A percentile compares a stretch with the other conserved stretches of the same genome.
Evolutionary conservation across 257 asterid genomes (phyloP).

Genomic region (Prunella vulgaris): DNA sequence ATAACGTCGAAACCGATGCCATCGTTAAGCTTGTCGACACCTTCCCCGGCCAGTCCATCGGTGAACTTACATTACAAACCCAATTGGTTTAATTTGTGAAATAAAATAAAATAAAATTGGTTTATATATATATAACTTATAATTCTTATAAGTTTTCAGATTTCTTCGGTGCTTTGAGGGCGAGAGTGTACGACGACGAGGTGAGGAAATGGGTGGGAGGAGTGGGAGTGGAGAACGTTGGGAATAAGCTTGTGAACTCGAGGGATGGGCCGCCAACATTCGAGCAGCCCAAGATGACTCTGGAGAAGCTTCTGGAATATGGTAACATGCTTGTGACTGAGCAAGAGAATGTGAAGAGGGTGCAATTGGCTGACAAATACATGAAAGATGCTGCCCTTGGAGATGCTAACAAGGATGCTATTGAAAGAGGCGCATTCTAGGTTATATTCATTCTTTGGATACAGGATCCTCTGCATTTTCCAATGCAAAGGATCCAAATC

Average conservation of each 20-base stretch:
- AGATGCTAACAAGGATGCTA: constrained; percentile 57
- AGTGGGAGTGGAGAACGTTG: constrained; percentile 48
- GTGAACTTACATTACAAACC: constrained; percentile 7
- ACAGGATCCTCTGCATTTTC: too few species aligned
- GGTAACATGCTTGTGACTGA: constrained; percentile 51
- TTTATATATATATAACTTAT: not conserved
- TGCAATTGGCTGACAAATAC: constrained; percentile 48
- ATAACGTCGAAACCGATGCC: constrained; percentile 29
- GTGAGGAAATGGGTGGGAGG: constrained; percentile 43
- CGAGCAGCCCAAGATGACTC: constrained; percentile 53
- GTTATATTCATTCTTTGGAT: not conserved
- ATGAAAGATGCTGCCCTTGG: constrained; percentile 56
- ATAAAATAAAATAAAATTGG: too few species aligned
- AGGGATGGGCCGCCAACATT: constrained; percentile 41
- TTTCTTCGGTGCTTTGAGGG: constrained; percentile 66
- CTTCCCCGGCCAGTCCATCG: constrained; percentile 67
- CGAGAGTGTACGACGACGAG: constrained; percentile 56
- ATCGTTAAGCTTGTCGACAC: constrained; percentile 45
- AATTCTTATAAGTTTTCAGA: constrained; percentile 21
- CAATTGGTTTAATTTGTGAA: too few species aligned
- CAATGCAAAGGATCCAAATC: too few species aligned
- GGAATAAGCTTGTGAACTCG: constrained; percentile 48
- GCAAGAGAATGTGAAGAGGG: constrained; percentile 68
- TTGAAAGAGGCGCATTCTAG: constrained; percentile 39
- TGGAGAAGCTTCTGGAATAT: constrained; percentile 47